These are phyloP conservation scores for Colletotrichum tanaceti DNA, from an alignment of 2,329 filamentous ascomycete genomes.

Conservation along the genomic window DNA sequence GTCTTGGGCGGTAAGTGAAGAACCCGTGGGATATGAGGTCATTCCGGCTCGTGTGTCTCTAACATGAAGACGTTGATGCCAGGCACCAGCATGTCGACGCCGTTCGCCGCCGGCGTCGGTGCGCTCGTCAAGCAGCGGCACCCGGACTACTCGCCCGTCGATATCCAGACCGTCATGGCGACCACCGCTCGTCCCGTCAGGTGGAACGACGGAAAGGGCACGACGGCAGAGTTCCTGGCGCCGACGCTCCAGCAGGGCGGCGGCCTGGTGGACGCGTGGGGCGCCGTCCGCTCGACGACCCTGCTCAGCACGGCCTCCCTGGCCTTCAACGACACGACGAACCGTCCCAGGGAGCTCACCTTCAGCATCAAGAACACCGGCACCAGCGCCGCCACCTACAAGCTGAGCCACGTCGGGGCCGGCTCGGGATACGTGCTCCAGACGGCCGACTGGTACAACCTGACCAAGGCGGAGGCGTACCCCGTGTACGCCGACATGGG, in stretches of 20 bases:
- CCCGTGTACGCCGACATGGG: conserved; percentile 12
- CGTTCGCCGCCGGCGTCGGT: conserved; percentile 53
- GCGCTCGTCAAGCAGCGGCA: conserved; percentile 44
- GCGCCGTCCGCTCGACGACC: conserved; percentile 50
- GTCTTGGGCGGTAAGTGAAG: conserved; percentile 47
- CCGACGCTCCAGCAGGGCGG: conserved; percentile 54
- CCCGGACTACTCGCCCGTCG: conserved; percentile 42
- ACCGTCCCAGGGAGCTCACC: conserved; percentile 47
- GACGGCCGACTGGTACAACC: conserved; percentile 12
- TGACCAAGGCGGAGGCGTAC: conserved; percentile 4
- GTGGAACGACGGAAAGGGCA: conserved; percentile 42
- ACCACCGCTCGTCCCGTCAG: conserved; percentile 43
- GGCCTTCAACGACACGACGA: conserved; percentile 54
- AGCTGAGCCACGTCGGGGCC: conserved; percentile 45
- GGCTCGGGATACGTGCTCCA: conserved; percentile 50
- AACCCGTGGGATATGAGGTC: too few species aligned
- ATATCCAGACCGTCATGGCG: conserved; percentile 43
- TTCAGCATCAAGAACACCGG: conserved; percentile 53
- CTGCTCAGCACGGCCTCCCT: conserved; percentile 49
- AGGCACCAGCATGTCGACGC: conserved; percentile 61
- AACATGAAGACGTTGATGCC: not conserved
- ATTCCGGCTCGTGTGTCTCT: not conserved
- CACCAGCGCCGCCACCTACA: conserved; percentile 47
- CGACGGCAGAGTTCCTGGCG: conserved; percentile 23
- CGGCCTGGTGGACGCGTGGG: conserved; percentile 52